A percentile compares a stretch with the other conserved stretches of the same genome.
These are phyloP conservation scores for Alloteropsis angusta DNA, from an alignment of 202 grass and related monocot genomes.

Conservation along the genomic window DNA sequence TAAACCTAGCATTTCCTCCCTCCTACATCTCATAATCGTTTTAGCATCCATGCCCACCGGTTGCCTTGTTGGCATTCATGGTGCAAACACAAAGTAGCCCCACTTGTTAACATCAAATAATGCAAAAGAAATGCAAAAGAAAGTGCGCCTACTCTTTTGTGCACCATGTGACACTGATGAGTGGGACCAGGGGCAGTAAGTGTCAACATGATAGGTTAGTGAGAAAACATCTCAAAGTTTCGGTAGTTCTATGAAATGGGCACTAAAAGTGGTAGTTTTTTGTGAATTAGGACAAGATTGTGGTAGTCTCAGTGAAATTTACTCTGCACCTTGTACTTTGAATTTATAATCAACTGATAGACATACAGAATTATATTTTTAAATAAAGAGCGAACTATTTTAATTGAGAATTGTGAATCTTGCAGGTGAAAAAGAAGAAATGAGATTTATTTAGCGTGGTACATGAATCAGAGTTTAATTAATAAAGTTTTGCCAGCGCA, in stretches of 20 bases:
- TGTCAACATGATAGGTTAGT: neutral
- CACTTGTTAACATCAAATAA: neutral
- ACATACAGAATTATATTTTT: neutral
- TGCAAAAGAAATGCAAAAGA: neutral
- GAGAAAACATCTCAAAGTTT: neutral
- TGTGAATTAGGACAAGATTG: neutral
- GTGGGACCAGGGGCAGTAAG: neutral
- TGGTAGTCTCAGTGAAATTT: neutral
- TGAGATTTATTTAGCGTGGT: neutral
- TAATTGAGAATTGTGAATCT: neutral
- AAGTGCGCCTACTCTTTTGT: neutral
- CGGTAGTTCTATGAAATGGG: neutral
- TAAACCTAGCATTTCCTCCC: neutral
- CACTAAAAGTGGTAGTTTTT: neutral
- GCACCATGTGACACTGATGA: neutral
- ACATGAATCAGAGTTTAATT: neutral
- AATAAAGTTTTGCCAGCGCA: slow-evolving; percentile 22
- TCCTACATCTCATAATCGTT: neutral
- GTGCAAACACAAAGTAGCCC: neutral
- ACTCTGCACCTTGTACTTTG: neutral
- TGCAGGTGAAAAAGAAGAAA: neutral
- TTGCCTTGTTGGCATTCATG: neutral
- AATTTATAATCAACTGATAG: neutral
- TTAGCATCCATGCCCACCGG: neutral
- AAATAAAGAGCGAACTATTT: neutral